Conservation (phyloP, 371 early-diverging fungal species). For the Rhizopus arrhizus region DNA sequence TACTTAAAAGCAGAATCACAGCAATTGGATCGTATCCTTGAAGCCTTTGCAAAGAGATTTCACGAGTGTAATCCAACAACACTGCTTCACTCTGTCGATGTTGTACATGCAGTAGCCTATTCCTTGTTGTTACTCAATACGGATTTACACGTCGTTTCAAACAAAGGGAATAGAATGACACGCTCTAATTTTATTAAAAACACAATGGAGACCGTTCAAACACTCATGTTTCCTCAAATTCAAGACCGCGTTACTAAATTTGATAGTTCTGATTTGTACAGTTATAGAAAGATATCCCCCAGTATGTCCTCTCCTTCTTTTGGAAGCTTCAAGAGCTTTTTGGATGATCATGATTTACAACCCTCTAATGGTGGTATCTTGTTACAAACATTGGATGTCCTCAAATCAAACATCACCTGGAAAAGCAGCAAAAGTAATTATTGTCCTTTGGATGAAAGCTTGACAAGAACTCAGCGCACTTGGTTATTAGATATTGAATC, state of each 20-base stretch:
- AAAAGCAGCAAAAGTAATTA: slow-evolving; percentile 7
- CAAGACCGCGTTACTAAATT: slow-evolving; percentile 11
- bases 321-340: not conserved
- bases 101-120: slow-evolving; percentile 80
- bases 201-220: slow-evolving; percentile 51
- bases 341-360: not conserved
- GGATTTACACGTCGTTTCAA: slow-evolving; percentile 77
- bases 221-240: slow-evolving; percentile 15
- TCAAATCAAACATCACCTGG: slow-evolving; percentile 21
- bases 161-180: slow-evolving; percentile 52
- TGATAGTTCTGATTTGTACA: slow-evolving; percentile 5
- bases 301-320: slow-evolving; percentile 2
- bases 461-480: slow-evolving; percentile 17
- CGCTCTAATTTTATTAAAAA: slow-evolving; percentile 58
- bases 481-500: slow-evolving; percentile 34
- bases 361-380: not conserved
- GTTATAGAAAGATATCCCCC: not conserved
- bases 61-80: slow-evolving; percentile 70
- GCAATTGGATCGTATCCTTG: slow-evolving; percentile 82
- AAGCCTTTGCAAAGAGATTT: slow-evolving; percentile 75
- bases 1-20: slow-evolving; percentile 87
- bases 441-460: not conserved
- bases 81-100: slow-evolving; percentile 41
- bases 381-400: slow-evolving; percentile 12
- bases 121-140: slow-evolving; percentile 88